Conservation (phyloP, 306 rosid genomes). For the Benincasa hispida region DNA sequence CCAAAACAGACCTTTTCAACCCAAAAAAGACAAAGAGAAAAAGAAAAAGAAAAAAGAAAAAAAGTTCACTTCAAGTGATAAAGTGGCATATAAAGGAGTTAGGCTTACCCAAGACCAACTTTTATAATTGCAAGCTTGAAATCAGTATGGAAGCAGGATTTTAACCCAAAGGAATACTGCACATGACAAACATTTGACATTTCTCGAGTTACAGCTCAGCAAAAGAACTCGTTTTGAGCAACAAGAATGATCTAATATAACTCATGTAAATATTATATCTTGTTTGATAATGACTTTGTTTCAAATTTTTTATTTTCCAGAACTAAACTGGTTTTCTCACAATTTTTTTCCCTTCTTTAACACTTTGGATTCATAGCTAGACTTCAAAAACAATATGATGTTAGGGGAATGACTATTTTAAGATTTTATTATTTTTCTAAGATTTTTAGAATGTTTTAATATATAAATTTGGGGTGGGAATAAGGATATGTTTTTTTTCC, state of each 20-base stretch:
- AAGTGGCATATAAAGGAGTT: neutral
- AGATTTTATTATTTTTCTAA: neutral
- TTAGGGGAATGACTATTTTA: neutral
- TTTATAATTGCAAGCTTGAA: constrained; percentile 47
- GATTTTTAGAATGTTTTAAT: neutral
- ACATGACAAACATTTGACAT: constrained; percentile 14
- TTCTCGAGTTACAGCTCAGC: neutral
- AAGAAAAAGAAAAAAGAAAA: no score
- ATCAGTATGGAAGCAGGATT: constrained; percentile 63
- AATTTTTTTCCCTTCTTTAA: neutral
- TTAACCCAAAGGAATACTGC: constrained; percentile 71
- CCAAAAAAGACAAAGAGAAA: no score
- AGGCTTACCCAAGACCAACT: constrained; percentile 55
- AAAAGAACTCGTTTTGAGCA: neutral
- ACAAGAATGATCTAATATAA: neutral
- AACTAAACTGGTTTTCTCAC: neutral
- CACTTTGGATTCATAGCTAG: neutral
- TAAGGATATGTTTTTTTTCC: neutral
- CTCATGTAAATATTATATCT: neutral
- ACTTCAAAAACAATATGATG: neutral
- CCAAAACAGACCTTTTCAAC: neutral
- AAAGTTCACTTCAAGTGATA: neutral
- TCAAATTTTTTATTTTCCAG: neutral
- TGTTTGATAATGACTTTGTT: neutral
- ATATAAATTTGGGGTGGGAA: no score